Base-by-base conservation (phyloP, 768 basidiomycete species). In the Amanita rimosa region DNA sequence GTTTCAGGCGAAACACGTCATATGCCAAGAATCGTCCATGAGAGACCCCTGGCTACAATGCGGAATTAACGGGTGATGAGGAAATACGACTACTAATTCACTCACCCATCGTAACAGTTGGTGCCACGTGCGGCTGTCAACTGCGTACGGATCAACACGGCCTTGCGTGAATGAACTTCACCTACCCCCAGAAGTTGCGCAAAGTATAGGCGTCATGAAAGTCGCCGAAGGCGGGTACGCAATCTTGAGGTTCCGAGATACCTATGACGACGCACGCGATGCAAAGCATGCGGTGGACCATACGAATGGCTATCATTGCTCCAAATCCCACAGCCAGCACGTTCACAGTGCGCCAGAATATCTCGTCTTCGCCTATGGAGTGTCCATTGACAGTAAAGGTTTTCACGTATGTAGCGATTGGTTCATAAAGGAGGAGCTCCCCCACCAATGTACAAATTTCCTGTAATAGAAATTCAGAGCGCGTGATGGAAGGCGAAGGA, bases 121-220 rank as follows among this genome's bases (percentile, higher is more conserved):
- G 44, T 61, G 60, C 60, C 60, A 61, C 11, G 51, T 52, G 19
- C 52, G 57, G 31, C 58, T 60, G 17, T 46, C 10, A 6, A 14
- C 10, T 53, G 46, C 14, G 26, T 29, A 29, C 29, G 29, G 10
- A 29, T 21, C n/a, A 21, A 19, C 16, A 22, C 14, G 41, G 4
- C 13, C 3, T 26, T 27, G 26, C 8, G 16, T 42, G 27, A 27
- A 42, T 22, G 40, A 26, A 41, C 29, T 14, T n/a, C 10, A 58
- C 67, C 53, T 52, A 57, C 57, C 59, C 57, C 61, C 61, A 62
- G 44, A 60, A 55, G 16, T 50, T 49, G 19, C 44, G 37, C 21
- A 62, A 49, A n/a, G 47, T 56, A 52, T 56, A 62, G 4, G 50
- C 57, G 2, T 61, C 47, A 4, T 50, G 22, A 5, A 52, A 46